phyloP scores from a whole-genome alignment of 306 rosid species.

The Vigna trinervia region DNA sequence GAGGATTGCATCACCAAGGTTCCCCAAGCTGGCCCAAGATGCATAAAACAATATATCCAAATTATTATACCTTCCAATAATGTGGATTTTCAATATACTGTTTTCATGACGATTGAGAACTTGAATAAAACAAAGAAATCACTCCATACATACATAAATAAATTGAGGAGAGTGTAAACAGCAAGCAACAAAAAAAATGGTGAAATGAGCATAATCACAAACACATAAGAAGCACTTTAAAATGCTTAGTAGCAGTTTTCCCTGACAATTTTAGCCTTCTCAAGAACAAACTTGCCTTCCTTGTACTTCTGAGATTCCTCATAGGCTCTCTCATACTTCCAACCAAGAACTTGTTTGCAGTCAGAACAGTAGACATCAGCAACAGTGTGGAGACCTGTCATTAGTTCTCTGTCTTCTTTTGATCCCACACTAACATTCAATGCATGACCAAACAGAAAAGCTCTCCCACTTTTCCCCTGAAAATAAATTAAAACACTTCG shows the following conservation, averaged over 20 bases:
- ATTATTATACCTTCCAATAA: not conserved
- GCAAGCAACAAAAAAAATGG: constrained; percentile 36
- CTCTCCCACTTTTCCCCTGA: constrained; percentile 78
- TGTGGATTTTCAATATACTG: too few relatives aligned
- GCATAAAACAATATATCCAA: not conserved
- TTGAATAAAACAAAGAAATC: too few relatives aligned
- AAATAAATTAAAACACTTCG: too few relatives aligned
- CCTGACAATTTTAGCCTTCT: constrained; percentile 49
- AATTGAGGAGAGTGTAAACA: constrained; percentile 28
- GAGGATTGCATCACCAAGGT: constrained; percentile 12
- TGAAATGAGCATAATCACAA: constrained; percentile 10
- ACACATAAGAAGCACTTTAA: not conserved
- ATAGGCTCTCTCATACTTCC: constrained; percentile 72
- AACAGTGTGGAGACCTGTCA: constrained; percentile 63
- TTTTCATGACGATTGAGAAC: too few relatives aligned
- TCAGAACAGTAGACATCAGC: constrained; percentile 64
- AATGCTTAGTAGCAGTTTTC: constrained; percentile 25
- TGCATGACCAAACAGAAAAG: constrained; percentile 64
- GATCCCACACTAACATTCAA: constrained; percentile 47
- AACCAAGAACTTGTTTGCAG: constrained; percentile 63
- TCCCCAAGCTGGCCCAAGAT: constrained; percentile 24
- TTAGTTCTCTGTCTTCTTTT: constrained; percentile 54
- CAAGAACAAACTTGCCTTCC: constrained; percentile 55
- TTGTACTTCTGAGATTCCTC: constrained; percentile 57
- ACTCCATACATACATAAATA: too few relatives aligned